A percentile compares a stretch with the other conserved stretches of the same genome.
phyloP scores from a whole-genome alignment of 2,329 filamentous ascomycete genomes.

The Aspergillus melleus region DNA sequence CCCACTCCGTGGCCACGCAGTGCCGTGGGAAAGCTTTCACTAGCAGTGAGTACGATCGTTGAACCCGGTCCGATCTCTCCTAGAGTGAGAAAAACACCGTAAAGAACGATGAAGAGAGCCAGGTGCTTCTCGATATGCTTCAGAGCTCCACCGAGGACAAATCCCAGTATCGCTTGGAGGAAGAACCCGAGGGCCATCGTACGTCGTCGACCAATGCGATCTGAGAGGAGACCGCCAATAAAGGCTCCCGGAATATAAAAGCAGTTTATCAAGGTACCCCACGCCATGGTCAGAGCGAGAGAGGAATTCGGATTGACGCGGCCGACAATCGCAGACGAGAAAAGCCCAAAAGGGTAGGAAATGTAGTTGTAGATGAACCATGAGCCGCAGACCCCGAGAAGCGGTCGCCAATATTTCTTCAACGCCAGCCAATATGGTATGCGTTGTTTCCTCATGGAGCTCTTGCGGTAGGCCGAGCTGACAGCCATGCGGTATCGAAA shows the following conservation, averaged over 20 bases:
- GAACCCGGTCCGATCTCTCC: slow-evolving; percentile 54
- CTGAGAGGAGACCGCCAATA: slow-evolving; percentile 49
- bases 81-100: slow-evolving; percentile 51
- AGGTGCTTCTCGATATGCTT: slow-evolving; percentile 48
- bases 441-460: slow-evolving; percentile 47
- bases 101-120: slow-evolving; percentile 54
- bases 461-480: slow-evolving; percentile 51
- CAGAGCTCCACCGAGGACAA: slow-evolving; percentile 53
- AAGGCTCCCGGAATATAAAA: slow-evolving; percentile 54
- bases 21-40: slow-evolving; percentile 53
- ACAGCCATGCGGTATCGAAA: slow-evolving; percentile 55
- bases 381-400: slow-evolving; percentile 49
- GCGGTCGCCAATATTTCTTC: slow-evolving; percentile 51
- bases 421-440: slow-evolving; percentile 51
- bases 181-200: slow-evolving; percentile 55
- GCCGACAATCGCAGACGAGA: slow-evolving; percentile 54
- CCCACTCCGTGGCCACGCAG: slow-evolving; percentile 53
- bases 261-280: slow-evolving; percentile 52
- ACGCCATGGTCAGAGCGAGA: slow-evolving; percentile 44
- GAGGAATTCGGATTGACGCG: slow-evolving; percentile 45
- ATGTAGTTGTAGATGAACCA: slow-evolving; percentile 59
- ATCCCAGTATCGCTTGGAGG: slow-evolving; percentile 47
- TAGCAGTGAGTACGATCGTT: slow-evolving; percentile 38
- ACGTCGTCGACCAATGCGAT: slow-evolving; percentile 51
- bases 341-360: slow-evolving; percentile 57